Evolutionary conservation across 1,139 yeast species (phyloP).

Genomic region (Kodamaea alishanica): DNA sequence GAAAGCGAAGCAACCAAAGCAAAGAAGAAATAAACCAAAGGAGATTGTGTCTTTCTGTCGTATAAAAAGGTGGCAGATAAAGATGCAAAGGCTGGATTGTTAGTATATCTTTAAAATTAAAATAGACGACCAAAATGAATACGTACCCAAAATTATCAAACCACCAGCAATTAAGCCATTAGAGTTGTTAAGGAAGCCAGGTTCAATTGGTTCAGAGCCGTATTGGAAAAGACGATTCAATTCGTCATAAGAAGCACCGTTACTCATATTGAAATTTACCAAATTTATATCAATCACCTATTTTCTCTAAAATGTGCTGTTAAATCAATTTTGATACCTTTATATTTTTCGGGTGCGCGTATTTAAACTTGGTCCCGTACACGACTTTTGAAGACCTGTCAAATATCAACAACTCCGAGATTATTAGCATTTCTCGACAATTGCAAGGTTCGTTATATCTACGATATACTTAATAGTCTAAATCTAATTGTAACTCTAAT

Average conservation of each 20-base stretch:
- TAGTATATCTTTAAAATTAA: conserved; percentile 13
- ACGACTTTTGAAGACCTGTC: background rate
- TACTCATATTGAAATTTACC: conserved; percentile 16
- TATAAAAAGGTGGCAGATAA: conserved; percentile 36
- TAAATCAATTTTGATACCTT: no score
- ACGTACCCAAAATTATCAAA: conserved; percentile 23
- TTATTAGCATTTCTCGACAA: background rate
- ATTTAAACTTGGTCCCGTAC: background rate
- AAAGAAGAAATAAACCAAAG: conserved; percentile 26
- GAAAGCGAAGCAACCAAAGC: conserved; percentile 38
- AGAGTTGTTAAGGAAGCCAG: conserved; percentile 13
- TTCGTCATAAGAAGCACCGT: conserved; percentile 33
- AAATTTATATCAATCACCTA: background rate
- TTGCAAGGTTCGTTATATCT: background rate
- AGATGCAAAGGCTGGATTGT: conserved; percentile 32
- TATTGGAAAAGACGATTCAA: conserved; percentile 22
- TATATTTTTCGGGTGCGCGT: no score
- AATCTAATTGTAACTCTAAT: no score
- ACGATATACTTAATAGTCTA: background rate
- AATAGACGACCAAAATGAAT: background rate
- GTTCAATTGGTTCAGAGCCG: conserved; percentile 26
- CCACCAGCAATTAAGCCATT: conserved; percentile 17
- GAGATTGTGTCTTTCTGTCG: conserved; percentile 31
- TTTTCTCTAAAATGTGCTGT: no score
- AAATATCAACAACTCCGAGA: background rate